These are phyloP conservation scores for Boletus tylopilopsis DNA, from an alignment of 768 basidiomycete genomes.

Conservation along the genomic window DNA sequence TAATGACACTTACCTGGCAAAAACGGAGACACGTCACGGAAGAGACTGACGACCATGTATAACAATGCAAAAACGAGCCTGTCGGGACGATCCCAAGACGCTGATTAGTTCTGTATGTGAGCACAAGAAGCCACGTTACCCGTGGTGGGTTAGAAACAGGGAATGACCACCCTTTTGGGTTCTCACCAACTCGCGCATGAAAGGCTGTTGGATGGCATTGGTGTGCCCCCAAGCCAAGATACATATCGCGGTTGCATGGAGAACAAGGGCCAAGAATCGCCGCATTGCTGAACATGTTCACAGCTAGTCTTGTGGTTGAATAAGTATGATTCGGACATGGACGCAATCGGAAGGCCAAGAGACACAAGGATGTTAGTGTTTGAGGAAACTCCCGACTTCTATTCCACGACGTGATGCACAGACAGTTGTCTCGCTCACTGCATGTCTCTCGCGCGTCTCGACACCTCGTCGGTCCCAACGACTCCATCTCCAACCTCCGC, in stretches of 20 bases:
- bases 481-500: slow-evolving; percentile 76
- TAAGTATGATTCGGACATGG: no score
- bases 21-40: slow-evolving; percentile 40
- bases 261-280: slow-evolving; percentile 13
- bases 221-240: slow-evolving; percentile 38
- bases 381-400: no score
- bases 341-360: no score
- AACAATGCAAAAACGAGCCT: slow-evolving; percentile 36
- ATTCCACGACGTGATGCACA: no score
- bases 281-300: slow-evolving; percentile 8
- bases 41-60: slow-evolving; percentile 39
- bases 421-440: slow-evolving; percentile 13
- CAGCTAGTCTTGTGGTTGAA: no score
- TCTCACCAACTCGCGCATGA: slow-evolving; percentile 31
- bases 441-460: slow-evolving; percentile 26
- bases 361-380: no score
- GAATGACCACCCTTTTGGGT: slow-evolving; percentile 60
- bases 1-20: slow-evolving; percentile 28
- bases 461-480: slow-evolving; percentile 63
- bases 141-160: slow-evolving; percentile 77
- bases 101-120: background rate
- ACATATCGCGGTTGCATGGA: slow-evolving; percentile 32
- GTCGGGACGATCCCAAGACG: background rate
- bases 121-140: slow-evolving; percentile 31
- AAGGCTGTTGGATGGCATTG: slow-evolving; percentile 6